These are phyloP conservation scores for Diaporthe caulivora DNA, from an alignment of 2,329 filamentous ascomycete genomes.

Conservation along the genomic window DNA sequence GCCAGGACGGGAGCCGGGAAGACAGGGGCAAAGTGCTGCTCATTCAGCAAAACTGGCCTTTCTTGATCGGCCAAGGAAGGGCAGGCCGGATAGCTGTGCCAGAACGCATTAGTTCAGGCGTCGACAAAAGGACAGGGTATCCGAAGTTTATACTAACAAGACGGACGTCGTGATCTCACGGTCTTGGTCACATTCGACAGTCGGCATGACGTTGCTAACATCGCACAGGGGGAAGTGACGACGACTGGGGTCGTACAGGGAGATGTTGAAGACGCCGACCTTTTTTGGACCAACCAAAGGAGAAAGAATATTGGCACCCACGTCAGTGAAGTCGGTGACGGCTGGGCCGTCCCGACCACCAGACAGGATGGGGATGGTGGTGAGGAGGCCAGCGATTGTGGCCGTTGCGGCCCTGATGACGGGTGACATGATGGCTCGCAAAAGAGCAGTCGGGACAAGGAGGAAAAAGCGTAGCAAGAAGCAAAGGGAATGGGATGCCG, in stretches of 20 bases:
- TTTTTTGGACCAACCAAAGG: background rate
- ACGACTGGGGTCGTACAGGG: background rate
- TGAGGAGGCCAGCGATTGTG: conserved; percentile 10
- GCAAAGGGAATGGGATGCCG: background rate
- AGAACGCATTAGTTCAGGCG: conserved; percentile 12
- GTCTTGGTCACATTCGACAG: conserved; percentile 1
- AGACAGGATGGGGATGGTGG: background rate
- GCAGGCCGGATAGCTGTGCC: conserved; percentile 36
- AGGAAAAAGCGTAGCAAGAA: background rate
- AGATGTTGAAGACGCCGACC: conserved; percentile 19
- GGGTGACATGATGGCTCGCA: conserved; percentile 35
- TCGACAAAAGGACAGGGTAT: too few species aligned
- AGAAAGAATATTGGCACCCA: conserved; percentile 6
- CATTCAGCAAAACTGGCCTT: background rate
- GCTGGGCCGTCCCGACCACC: background rate
- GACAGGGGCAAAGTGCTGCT: conserved; percentile 20
- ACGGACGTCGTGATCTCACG: conserved; percentile 28
- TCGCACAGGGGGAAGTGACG: background rate
- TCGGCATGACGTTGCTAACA: background rate
- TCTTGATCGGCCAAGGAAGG: background rate
- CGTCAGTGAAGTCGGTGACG: conserved; percentile 30
- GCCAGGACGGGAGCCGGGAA: conserved; percentile 29
- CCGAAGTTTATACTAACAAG: conserved; percentile 25
- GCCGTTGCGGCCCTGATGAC: conserved; percentile 10
- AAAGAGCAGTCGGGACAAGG: background rate